Evolutionary conservation across 495 filamentous ascomycete species (phyloP), one percentile per base, ranked within the genome.

Genomic region (Aspergillus panamensis): DNA sequence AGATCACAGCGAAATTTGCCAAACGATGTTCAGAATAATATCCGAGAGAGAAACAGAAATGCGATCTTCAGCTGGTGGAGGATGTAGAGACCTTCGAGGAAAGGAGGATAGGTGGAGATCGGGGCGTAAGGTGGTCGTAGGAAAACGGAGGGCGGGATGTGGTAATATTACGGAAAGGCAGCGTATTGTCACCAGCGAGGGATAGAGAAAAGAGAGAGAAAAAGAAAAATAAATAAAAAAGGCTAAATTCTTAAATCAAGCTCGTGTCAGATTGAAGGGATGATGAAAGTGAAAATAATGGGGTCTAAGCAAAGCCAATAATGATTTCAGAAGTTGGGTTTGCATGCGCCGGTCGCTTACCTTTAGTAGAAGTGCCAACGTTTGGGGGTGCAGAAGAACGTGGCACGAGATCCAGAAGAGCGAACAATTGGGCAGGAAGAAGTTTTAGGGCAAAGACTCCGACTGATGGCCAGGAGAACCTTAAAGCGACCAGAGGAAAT

Each of bases 371-470:
- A 54, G 65, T 57, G 56, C 59, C 61, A 64, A 64, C 66, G 61
- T 58, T 60, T 57, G 48, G 58, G 55, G 56, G 59, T 45, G 61
- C 64, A 58, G 59, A 55, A 62, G 61, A 69, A 69, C 67, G 67
- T 69, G 67, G 67, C 64, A 69, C 64, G 62, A 65, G 58, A 66
- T 49, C 40, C 48, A 59, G 56, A 57, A 56, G 55, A 42, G 53
- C 51, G 58, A 62, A 66, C 63, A 62, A 62, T 66, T 62, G 60
- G 63, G 57, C 54, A 62, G 58, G 57, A 58, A 60, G 51, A 54
- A 62, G 50, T 39, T 17, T 62, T 60, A 66, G 63, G 60, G 60
- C 60, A 66, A 60, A 58, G 59, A 43, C 51, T 53, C 60, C 58
- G 57, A 61, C 57, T 52, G 60, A 61, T 57, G 54, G 53, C 53